Conservation (phyloP, 768 basidiomycete species). For the Serendipita sp. region DNA sequence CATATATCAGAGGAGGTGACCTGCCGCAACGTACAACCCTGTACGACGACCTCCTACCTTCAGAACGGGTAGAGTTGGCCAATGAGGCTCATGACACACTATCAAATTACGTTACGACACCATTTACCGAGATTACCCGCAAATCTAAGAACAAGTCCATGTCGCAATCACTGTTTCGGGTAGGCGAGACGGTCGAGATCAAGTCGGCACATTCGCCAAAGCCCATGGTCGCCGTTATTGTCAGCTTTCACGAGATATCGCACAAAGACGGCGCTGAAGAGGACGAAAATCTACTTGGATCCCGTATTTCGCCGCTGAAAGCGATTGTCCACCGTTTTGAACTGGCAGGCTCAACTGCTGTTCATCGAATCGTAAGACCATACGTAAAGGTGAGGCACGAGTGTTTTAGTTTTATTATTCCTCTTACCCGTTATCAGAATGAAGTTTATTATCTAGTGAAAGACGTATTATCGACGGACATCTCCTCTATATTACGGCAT, state of each 20-base stretch:
- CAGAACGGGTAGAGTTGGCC: background rate
- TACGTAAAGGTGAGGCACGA: background rate
- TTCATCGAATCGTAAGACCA: background rate
- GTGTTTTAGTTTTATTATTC: too few species aligned
- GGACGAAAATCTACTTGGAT: background rate
- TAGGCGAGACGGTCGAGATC: conserved; percentile 57
- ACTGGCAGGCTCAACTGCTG: background rate
- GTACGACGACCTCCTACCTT: background rate
- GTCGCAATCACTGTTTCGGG: conserved; percentile 22
- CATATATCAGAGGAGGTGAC: background rate
- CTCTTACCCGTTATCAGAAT: background rate
- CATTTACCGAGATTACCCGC: conserved; percentile 9
- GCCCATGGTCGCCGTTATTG: conserved; percentile 54
- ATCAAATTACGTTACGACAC: conserved; percentile 8
- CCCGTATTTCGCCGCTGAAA: background rate
- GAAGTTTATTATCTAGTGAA: background rate
- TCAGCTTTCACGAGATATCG: conserved; percentile 27
- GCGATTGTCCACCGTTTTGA: background rate
- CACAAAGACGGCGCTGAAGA: background rate
- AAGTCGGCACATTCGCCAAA: conserved; percentile 23
- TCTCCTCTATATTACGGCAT: background rate
- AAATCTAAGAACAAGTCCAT: background rate
- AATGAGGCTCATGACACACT: conserved; percentile 4
- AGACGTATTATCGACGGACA: background rate
- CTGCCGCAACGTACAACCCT: background rate